Percentiles rank a stretch among this genome's conserved stretches.
Conservation (phyloP, 2,329 filamentous ascomycete species). For the Alternaria metachromatica region DNA sequence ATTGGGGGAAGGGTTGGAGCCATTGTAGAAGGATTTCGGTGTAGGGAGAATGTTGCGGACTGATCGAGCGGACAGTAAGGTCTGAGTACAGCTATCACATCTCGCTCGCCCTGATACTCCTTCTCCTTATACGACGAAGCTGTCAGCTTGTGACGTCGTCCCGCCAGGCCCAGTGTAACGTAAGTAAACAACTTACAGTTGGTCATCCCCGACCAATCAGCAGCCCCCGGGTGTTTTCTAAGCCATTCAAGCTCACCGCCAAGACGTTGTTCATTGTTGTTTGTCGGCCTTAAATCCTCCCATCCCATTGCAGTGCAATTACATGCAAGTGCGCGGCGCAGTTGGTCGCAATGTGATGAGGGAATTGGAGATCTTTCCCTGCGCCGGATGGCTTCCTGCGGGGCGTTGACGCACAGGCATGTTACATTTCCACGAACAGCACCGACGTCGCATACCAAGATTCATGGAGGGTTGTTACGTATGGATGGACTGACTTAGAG, state of each 20-base stretch:
- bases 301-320: background rate
- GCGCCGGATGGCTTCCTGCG: background rate
- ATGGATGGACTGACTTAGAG: background rate
- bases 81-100: background rate
- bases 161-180: background rate
- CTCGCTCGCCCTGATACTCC: background rate
- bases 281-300: background rate
- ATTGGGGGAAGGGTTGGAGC: slow-evolving; percentile 13
- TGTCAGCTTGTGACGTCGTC: background rate
- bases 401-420: too few species aligned
- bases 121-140: background rate
- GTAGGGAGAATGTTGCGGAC: background rate
- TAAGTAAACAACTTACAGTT: background rate
- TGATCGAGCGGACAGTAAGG: background rate
- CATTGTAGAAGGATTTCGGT: background rate
- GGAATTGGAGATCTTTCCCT: background rate
- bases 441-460: too few species aligned
- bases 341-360: background rate
- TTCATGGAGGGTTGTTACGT: background rate
- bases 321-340: background rate
- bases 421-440: too few species aligned
- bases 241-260: background rate
- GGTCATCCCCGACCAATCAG: background rate
- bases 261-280: background rate
- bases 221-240: background rate